Evolutionary conservation across 2,329 filamentous ascomycete genomes (phyloP).

Genomic region (Leptosphaerulina australis): DNA sequence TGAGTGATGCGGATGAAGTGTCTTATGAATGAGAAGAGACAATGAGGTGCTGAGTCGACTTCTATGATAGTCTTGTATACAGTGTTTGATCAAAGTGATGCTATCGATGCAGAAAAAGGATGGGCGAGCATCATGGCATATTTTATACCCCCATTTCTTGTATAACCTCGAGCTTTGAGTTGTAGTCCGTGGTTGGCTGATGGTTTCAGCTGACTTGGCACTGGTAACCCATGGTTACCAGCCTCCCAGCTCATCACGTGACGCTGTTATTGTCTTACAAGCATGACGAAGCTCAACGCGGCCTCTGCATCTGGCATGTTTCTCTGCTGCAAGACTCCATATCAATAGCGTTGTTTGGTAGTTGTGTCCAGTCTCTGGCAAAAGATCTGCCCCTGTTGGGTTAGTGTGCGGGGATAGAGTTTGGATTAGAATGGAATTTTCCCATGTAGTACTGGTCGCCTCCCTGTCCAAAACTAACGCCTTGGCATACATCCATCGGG

Average conservation of each 20-base stretch:
- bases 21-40: neutral
- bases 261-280: too few species aligned
- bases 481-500: too few species aligned
- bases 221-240: conserved; percentile 4
- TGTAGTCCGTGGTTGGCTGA: conserved; percentile 6
- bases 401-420: too few species aligned
- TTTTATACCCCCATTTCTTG: conserved; percentile 7
- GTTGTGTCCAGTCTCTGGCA: too few species aligned
- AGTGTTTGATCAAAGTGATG: neutral
- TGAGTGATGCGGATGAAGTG: neutral
- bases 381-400: too few species aligned
- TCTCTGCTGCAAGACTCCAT: too few species aligned
- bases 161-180: neutral
- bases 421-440: too few species aligned
- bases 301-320: too few species aligned
- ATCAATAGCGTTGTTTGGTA: too few species aligned
- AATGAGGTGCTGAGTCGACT: neutral
- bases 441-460: too few species aligned
- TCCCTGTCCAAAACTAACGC: too few species aligned
- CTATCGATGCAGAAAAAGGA: neutral
- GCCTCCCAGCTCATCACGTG: conserved; percentile 1
- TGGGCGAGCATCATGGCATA: neutral
- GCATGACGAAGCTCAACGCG: too few species aligned
- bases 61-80: neutral
- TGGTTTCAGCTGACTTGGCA: conserved; percentile 6